phyloP scores from a whole-genome alignment of 2,329 filamentous ascomycete genomes.

The Aspergillus fijiensis region DNA sequence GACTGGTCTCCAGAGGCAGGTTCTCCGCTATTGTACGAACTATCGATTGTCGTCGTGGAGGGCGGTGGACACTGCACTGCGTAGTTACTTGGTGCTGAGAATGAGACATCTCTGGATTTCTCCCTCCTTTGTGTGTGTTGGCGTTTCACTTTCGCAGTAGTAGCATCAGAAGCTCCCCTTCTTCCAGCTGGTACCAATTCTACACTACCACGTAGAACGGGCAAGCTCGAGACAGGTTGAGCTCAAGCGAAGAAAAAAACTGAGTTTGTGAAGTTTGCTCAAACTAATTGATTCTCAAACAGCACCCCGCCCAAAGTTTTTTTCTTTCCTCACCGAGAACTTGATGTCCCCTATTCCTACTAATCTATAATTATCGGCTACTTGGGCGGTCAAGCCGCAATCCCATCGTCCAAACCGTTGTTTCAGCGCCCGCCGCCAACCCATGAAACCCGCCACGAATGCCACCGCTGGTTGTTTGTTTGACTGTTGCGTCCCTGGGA shows the following conservation, averaged over 20 bases:
- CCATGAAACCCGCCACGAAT: neutral
- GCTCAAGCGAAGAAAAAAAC: neutral
- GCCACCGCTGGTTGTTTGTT: slow-evolving; percentile 9
- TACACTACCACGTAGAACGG: neutral
- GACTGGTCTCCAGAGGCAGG: neutral
- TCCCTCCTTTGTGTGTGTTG: neutral
- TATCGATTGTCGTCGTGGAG: neutral
- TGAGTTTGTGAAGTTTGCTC: neutral
- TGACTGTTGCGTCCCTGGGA: neutral
- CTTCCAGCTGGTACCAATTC: neutral
- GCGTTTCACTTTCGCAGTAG: slow-evolving; percentile 4
- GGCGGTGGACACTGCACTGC: neutral
- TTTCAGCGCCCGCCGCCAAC: slow-evolving; percentile 8
- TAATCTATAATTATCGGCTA: neutral
- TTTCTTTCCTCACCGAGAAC: neutral
- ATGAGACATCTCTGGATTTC: neutral
- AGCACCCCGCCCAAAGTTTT: neutral
- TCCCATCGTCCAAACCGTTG: slow-evolving; percentile 2
- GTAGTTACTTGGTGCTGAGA: too few species aligned
- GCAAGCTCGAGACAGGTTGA: neutral
- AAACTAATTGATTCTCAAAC: neutral
- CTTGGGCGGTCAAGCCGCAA: slow-evolving; percentile 7
- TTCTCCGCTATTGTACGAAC: neutral
- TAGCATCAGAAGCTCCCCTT: neutral
- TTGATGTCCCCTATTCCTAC: neutral